Base-by-base conservation (phyloP, 139 green algal species). In the Coccomyxa sp. region DNA sequence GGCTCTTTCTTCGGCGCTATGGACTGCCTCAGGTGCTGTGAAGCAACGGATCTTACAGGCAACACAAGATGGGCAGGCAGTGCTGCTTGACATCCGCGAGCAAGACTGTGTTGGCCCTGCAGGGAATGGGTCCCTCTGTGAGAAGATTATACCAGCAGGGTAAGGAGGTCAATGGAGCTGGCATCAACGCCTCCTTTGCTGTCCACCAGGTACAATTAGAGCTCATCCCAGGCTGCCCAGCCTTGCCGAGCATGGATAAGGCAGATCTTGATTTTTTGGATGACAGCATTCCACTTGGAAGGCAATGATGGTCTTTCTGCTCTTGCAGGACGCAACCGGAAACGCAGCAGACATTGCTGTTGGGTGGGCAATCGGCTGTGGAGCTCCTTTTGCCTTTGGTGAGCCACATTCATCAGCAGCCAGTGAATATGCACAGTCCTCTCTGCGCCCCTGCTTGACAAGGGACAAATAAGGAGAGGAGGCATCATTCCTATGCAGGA, bases 121-220 rank as follows among this genome's bases (percentile, higher is more conserved):
- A 95, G 90, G 96, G 96, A 76, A 99, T 99, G 97, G 97, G 97
- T 75, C 96, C 96, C 41, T 98, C 94, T 68, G 97, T 99, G 79
- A 89, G 97, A 72, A 86, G 93, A 50, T 85, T 99, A 54, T 99
- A 99, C 83, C 95, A 98, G 88, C 96, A 99, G 90, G 97, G 97
- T 88, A 98, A 99, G 93, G 84, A 83, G 9, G 92, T 99, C 41
- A 98, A 99, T 86, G 97, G 97, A 72, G 92, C 97, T 27, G 97
- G 97, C 85, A 99, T 99, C 91, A 99, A 99, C 87, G 96, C 91
- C 85, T 99, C 95, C 36, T 98, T 98, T 82, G 97, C 95, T 50
- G 89, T 99, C n/a, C 96, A 99, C 84, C 96, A 99, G 90, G 89
- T 91, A 64, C 18, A 34, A 37, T 22, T n/a, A n/a, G n/a, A n/a